Evolutionary conservation across 257 asterid genomes (phyloP).

Genomic region (Lavandula angustifolia): DNA sequence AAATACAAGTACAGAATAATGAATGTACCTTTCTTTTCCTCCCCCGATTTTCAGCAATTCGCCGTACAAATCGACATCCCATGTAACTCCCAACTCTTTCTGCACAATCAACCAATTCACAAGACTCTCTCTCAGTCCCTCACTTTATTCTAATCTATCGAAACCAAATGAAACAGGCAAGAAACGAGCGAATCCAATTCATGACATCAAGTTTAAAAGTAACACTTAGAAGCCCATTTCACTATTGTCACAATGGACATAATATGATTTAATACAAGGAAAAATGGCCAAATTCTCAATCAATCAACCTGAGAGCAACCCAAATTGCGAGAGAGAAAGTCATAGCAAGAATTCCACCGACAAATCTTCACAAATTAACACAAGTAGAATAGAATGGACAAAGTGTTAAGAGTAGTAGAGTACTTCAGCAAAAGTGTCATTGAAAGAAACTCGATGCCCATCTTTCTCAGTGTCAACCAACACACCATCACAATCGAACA

Average conservation of each 20-base stretch:
- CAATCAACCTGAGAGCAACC: no score
- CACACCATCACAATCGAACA: slow-evolving; percentile 97
- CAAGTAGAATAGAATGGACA: no score
- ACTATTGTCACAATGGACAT: background rate
- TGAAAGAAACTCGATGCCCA: slow-evolving; percentile 94
- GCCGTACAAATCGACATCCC: slow-evolving; percentile 96
- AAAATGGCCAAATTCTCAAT: background rate
- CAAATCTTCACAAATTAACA: slow-evolving; percentile 10
- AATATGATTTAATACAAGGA: no score
- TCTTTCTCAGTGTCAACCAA: slow-evolving; percentile 98
- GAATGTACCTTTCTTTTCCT: slow-evolving; percentile 84
- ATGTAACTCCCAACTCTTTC: slow-evolving; percentile 85
- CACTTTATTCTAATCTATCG: background rate
- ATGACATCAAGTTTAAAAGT: slow-evolving; percentile 22
- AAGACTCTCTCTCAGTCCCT: slow-evolving; percentile 17
- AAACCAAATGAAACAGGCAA: background rate
- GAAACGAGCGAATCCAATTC: background rate
- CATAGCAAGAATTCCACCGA: background rate
- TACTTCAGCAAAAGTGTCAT: slow-evolving; percentile 90
- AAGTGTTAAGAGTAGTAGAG: no score
- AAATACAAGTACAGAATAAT: background rate
- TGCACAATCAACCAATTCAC: slow-evolving; percentile 37
- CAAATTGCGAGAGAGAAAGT: background rate
- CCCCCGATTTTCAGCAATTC: slow-evolving; percentile 96
- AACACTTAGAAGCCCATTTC: background rate